Base-by-base conservation (phyloP, 2,329 filamentous ascomycete species). In the Fusarium domesticum region DNA sequence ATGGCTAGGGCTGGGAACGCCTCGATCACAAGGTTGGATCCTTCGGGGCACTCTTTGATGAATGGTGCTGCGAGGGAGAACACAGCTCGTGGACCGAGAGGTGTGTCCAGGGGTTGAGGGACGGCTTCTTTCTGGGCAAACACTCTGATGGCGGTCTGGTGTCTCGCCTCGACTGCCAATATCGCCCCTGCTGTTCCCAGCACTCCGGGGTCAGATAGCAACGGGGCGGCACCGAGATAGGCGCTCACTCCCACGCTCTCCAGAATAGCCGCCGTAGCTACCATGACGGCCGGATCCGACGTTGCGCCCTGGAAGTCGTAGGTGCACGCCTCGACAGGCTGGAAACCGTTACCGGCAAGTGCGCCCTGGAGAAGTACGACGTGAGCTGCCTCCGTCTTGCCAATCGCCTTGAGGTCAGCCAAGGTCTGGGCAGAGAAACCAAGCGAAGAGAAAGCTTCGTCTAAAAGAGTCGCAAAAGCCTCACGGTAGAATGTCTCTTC, bases 251-350 rank as follows among this genome's bases (percentile, higher is more conserved):
- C 85, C 46, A 88, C 77, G 59, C 80, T 85, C 67, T 90, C 86
- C 46, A 90, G 79, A 17, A 89, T 71, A 53, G 77, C 76, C 12
- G 85, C 85, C 3, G 82, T 85, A 38, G 76, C 78, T 30, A 90
- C 76, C 81, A 90, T 89, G 60, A 71, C 69, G 17, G 73, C 70
- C 37, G 83, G 83, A 56, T 82, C 77, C 39, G 80, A 82, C 64
- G 87, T 81, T 55, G 73, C 74, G 60, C 89, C 89, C 69, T 84
- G 78, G 61, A 90, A 90, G 70, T 85, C 78, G 73, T 90, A 90
- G 41, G 73, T 71, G 76, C 86, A 89, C 6, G 81, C 76, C 63
- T 79, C 71, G 5, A 89, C 84, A 20, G 86, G 85, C 59, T 78
- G 71, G 47, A 79, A 74, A 49, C 84, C 84, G 33, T 75, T 76